A percentile compares a stretch with the other conserved stretches of the same genome.
These are phyloP conservation scores for Schoenoplectus tabernaemontani DNA, from an alignment of 202 grass and related monocot genomes.

Conservation along the genomic window DNA sequence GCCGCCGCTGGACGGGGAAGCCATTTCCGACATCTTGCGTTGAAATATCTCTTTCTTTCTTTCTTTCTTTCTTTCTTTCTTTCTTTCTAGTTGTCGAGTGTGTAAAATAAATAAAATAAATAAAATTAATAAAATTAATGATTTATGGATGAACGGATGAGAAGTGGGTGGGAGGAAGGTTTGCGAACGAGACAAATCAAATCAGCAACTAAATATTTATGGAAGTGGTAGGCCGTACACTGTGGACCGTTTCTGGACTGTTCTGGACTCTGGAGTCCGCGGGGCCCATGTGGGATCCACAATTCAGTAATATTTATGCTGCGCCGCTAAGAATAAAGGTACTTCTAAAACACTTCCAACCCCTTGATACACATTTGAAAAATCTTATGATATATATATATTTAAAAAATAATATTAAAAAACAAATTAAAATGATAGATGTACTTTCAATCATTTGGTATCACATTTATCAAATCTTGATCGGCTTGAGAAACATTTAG, in stretches of 20 bases:
- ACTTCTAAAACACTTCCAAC: too few relatives aligned
- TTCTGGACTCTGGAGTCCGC: conserved; percentile 4
- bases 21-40: not conserved
- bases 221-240: not conserved
- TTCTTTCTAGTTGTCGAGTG: not conserved
- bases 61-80: too few relatives aligned
- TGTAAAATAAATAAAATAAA: not conserved
- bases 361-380: too few relatives aligned
- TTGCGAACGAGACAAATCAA: not conserved
- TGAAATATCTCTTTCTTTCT: not conserved
- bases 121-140: too few relatives aligned
- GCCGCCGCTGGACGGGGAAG: conserved; percentile 28
- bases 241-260: not conserved
- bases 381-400: too few relatives aligned
- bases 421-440: too few relatives aligned
- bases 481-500: too few relatives aligned
- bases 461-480: too few relatives aligned
- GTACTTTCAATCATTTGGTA: too few relatives aligned
- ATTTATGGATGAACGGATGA: not conserved
- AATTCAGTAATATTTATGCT: not conserved
- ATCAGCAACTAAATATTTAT: not conserved
- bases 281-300: not conserved
- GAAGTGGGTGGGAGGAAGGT: not conserved
- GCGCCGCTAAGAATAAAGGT: not conserved
- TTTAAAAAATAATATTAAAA: too few relatives aligned